Base-by-base conservation (phyloP, 2,329 filamentous ascomycete genomes). In the Atkinsonella hypoxylon region DNA sequence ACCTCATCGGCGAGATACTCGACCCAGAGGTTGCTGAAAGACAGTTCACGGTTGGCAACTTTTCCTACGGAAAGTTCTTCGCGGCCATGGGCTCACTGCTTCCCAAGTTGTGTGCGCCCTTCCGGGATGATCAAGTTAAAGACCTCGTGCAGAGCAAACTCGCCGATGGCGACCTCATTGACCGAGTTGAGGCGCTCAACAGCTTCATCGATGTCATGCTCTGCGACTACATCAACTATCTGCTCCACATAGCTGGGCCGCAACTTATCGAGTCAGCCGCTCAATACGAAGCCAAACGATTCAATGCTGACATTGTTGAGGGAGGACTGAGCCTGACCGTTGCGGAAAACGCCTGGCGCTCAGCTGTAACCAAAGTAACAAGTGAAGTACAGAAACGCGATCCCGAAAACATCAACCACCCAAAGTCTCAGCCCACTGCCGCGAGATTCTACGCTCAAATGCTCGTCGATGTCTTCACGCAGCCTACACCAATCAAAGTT, bases 21-120 rank as follows among this genome's bases (percentile, higher is more conserved):
- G 87, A 91, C 57, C 79, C 82, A 1, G 82, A 88, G 39, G 74
- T 85, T 54, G 82, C 89, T 30, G 74, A 77, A 54, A 77, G 76
- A 40, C 84, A 90, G 56, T 87, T 87, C 59, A 71, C 72, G 10
- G 75, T 81, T 50, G 86, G 87, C 13, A 80, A 79, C 47, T 91
- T 91, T 63, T 90, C 87, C 0, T 90, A 90, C 56, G 82, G 86
- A 56, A 84, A 81, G 52, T 90, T 91, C 67, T 91, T 91, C 62
- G 70, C 75, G 2, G 85, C 87, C 55, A 87, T 91, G 75, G 81
- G 80, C 1, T 78, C 79, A 2, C 75, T 93, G 45, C 71, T 93
- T 46, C 87, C 87, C 6, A 87, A 87, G 62, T 77, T 93, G 13
- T 91, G 87, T 59, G 87, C 87, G 0, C 87, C 87, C 0, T 82